Evolutionary conservation across 2,329 filamentous ascomycete species (phyloP).

Genomic region (Nigrospora sphaerica): DNA sequence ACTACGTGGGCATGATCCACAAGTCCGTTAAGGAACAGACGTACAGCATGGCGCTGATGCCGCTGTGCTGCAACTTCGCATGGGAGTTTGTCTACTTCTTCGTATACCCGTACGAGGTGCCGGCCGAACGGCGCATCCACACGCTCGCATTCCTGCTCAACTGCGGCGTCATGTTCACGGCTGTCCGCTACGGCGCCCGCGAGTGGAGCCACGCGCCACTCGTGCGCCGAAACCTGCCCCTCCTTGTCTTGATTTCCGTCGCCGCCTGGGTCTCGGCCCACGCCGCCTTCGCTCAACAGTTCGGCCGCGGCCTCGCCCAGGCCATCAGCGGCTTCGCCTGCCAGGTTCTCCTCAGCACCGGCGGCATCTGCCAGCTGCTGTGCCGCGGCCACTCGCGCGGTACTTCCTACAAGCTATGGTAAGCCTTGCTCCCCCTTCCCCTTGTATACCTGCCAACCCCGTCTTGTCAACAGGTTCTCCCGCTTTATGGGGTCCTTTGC

Average conservation of each 20-base stretch:
- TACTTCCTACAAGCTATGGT: not conserved
- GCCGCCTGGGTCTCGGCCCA: not conserved
- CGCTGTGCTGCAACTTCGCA: not conserved
- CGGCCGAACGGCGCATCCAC: not conserved
- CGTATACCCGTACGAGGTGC: not conserved
- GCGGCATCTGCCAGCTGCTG: not conserved
- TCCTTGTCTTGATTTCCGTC: not conserved
- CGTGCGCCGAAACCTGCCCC: not conserved
- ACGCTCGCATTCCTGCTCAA: not conserved
- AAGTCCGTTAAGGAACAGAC: not conserved
- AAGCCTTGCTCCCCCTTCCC: not conserved
- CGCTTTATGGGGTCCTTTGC: not conserved
- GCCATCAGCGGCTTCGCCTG: not conserved
- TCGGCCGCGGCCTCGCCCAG: not conserved
- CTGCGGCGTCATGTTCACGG: constrained; percentile 1
- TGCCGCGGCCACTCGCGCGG: not conserved
- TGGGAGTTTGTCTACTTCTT: not conserved
- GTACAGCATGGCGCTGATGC: constrained; percentile 1
- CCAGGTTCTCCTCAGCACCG: not conserved
- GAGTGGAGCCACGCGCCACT: not conserved
- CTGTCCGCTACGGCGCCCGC: not conserved
- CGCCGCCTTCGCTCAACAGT: not conserved
- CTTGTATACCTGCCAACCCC: not conserved
- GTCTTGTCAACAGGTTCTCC: not conserved
- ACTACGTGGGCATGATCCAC: constrained; percentile 1